Base-by-base conservation (phyloP, 306 rosid genomes). In the Morella rubra region DNA sequence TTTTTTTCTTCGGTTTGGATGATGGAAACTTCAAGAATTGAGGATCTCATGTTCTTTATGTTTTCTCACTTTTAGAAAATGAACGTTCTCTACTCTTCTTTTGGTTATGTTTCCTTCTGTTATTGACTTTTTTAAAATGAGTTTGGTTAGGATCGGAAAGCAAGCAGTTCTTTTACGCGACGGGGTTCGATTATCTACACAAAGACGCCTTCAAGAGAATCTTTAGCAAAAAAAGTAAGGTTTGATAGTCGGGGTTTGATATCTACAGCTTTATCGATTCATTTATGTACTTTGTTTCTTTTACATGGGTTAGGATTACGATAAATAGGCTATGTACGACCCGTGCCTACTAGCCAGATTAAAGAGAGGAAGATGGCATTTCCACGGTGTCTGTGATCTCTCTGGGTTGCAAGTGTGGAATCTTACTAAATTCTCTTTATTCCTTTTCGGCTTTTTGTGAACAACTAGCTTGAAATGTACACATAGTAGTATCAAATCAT, bases 161-260 rank as follows among this genome's bases (percentile, higher is more conserved):
- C 91, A 22, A 91, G 78, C 82, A 86, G 93, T 81, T 91, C 98
- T 7, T 96, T 96, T 77, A 85, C 97, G 73, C 96, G 92, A 76
- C 93, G 96, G 55, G 96, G 93, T 75, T 89, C 99, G 32, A 77
- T 96, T 84, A 81, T 90, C 76, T 92, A 92, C 86, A 96, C 99
- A 45, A 96, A 96, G 85, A 88, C 97, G 47, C 99, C 99, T 12
- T 82, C 97, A 41, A 88, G 97, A 86, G 97, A 90, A 73, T 86
- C 92, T 2, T 78, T 89, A 69, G 79, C 82, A 45, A 89, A 55
- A 87, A 96, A 83, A 81, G 98, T 96, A 83, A 77, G 82, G 60
- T 69, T 40, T 66, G 80, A 18, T 13, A 4, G 40, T 56, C 27
- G 8, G 13, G 15, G 19, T 44, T 44, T 65, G 6, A 41, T 66